A percentile compares a stretch with the other conserved stretches of the same genome.
Evolutionary conservation across 129 eudicot genomes (phyloP).

Genomic region (Pseudognaphalium luteoalbum): DNA sequence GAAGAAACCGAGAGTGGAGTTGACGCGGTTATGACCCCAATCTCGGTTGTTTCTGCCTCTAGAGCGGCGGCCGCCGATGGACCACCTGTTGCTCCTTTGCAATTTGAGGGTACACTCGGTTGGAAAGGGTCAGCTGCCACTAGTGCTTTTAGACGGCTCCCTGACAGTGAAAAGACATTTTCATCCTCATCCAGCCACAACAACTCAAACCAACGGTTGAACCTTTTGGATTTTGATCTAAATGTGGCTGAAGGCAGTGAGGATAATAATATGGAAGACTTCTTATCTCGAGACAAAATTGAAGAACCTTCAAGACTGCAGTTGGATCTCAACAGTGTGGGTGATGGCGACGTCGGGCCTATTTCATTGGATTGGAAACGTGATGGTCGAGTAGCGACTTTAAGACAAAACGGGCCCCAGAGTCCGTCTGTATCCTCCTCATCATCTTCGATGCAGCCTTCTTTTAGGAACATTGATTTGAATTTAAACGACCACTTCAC

Average conservation of each 20-base stretch:
- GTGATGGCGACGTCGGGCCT: conserved; percentile 48
- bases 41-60: conserved; percentile 80
- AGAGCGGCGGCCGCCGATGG: conserved; percentile 64
- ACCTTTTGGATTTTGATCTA: conserved; percentile 61
- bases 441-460: conserved; percentile 36
- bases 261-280: conserved; percentile 32
- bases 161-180: conserved; percentile 43
- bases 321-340: conserved; percentile 69
- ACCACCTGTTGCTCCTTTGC: conserved; percentile 58
- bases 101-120: conserved; percentile 73
- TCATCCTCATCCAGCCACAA: conserved; percentile 47
- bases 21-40: conserved; percentile 38
- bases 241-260: conserved; percentile 62
- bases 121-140: conserved; percentile 94
- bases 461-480: conserved; percentile 55
- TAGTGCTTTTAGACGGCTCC: conserved; percentile 75
- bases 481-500: conserved; percentile 68
- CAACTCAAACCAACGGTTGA: conserved; percentile 30
- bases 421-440: conserved; percentile 54
- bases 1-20: conserved; percentile 40
- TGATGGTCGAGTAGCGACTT: conserved; percentile 32
- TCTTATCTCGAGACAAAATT: conserved; percentile 37
- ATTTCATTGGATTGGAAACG: conserved; percentile 53
- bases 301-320: conserved; percentile 45
- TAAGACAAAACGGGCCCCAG: conserved; percentile 38